These are phyloP conservation scores for Penicillium egyptiacum DNA, from an alignment of 495 filamentous ascomycete genomes.

Conservation along the genomic window DNA sequence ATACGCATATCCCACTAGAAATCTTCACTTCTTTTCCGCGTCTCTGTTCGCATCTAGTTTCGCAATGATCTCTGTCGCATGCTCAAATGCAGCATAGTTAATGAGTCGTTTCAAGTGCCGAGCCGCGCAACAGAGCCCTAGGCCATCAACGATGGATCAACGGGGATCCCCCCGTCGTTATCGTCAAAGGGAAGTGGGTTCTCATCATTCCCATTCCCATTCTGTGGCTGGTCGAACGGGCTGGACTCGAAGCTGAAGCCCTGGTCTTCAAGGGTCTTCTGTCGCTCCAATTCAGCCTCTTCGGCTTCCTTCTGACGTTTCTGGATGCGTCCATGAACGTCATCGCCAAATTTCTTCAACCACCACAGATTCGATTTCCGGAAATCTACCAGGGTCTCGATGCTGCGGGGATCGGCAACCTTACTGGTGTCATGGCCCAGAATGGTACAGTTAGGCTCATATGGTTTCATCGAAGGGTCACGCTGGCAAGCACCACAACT, in stretches of 20 bases:
- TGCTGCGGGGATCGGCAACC: constrained; percentile 83
- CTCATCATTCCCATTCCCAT: not conserved
- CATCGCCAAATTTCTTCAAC: constrained; percentile 60
- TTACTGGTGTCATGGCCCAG: constrained; percentile 87
- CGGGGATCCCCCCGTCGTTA: constrained; percentile 38
- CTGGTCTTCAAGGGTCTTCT: not conserved
- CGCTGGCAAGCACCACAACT: constrained; percentile 76
- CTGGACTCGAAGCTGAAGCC: constrained; percentile 10
- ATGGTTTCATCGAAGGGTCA: constrained; percentile 60
- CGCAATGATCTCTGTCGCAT: not conserved
- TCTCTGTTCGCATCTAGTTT: not conserved
- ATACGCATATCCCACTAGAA: not conserved
- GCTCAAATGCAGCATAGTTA: not conserved
- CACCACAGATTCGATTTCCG: constrained; percentile 76
- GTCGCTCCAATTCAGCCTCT: constrained; percentile 28
- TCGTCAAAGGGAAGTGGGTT: not conserved
- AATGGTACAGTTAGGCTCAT: constrained; percentile 77
- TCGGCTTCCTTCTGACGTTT: constrained; percentile 52
- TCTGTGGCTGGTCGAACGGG: constrained; percentile 1
- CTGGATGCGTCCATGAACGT: constrained; percentile 45
- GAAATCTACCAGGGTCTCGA: constrained; percentile 85
- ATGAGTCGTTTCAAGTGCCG: not conserved
- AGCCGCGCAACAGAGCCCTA: constrained; percentile 14
- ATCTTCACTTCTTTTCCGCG: not conserved
- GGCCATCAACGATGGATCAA: constrained; percentile 51